Conservation (phyloP, 805 yeast species). For the Cyberlindnera petersonii region DNA sequence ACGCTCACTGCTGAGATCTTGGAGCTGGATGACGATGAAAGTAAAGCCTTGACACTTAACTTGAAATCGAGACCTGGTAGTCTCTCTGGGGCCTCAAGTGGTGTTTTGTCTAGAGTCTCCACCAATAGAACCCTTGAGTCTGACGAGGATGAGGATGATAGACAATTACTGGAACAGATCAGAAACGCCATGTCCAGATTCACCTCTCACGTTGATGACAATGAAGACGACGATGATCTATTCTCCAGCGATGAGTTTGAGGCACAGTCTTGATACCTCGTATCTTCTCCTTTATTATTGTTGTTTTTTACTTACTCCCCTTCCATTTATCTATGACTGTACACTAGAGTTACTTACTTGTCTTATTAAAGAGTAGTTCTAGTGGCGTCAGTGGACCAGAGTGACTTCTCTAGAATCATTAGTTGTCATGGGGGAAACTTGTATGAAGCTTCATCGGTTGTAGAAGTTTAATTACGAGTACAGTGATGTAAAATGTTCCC, state of each 20-base stretch:
- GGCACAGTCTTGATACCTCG: constrained; percentile 35
- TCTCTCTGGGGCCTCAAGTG: constrained; percentile 21
- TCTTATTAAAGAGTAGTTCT: no score
- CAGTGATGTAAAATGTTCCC: no score
- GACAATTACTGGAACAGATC: constrained; percentile 37
- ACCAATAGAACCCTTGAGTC: constrained; percentile 10
- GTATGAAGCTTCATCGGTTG: no score
- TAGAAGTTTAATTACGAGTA: no score
- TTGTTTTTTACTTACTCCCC: no score
- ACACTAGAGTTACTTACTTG: no score
- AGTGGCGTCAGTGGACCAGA: no score
- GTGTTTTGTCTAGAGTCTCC: constrained; percentile 14
- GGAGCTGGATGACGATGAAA: constrained; percentile 64
- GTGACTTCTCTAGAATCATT: no score
- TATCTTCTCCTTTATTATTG: no score
- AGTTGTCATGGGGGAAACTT: no score
- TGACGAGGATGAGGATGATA: constrained; percentile 27
- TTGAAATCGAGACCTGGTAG: constrained; percentile 19
- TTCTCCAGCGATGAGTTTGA: constrained; percentile 57
- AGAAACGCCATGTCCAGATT: constrained; percentile 38
- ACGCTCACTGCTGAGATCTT: constrained; percentile 63
- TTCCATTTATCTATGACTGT: no score
- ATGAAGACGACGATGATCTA: constrained; percentile 34
- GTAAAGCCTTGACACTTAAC: constrained; percentile 26
- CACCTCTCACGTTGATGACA: constrained; percentile 13